Evolutionary conservation across 164 flowering plant genomes (phyloP).

Genomic region (Liquidambar formosana): DNA sequence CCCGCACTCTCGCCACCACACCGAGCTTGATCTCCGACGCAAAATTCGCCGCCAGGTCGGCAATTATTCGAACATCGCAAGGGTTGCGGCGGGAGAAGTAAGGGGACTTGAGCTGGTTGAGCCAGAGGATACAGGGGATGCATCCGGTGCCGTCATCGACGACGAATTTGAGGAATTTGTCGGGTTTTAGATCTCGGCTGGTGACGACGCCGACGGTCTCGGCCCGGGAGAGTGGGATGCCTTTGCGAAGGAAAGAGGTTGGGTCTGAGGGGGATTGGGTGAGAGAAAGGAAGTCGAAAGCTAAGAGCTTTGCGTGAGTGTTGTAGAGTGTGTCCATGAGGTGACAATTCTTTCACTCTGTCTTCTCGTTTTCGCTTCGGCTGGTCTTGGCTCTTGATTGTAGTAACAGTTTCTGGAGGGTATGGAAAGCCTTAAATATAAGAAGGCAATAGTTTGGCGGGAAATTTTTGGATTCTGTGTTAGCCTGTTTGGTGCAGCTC

Average conservation of each 20-base stretch:
- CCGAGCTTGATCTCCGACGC: conserved; percentile 50
- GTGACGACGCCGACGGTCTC: conserved; percentile 69
- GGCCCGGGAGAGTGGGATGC: conserved; percentile 39
- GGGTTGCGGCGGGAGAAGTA: conserved; percentile 53
- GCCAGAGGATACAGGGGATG: conserved; percentile 77
- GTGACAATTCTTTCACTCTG: no score
- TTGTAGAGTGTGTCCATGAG: conserved; percentile 21
- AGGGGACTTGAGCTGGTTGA: conserved; percentile 61
- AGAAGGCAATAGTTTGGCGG: no score
- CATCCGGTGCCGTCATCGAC: conserved; percentile 90
- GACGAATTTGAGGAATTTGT: conserved; percentile 60
- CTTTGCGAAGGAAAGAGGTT: conserved; percentile 33
- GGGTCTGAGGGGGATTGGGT: conserved; percentile 32
- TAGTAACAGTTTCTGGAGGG: no score
- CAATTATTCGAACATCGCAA: conserved; percentile 46
- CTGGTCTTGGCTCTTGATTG: no score
- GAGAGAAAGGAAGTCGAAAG: conserved; percentile 63
- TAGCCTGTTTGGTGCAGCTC: no score
- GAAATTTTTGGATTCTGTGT: no score
- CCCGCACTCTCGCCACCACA: conserved; percentile 65
- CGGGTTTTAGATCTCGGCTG: conserved; percentile 51
- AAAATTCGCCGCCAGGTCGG: conserved; percentile 35
- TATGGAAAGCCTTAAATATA: no score
- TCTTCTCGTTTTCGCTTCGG: no score
- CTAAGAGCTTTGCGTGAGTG: conserved; percentile 70